phyloP scores from a whole-genome alignment of 805 yeast species.

The Myxozyma neotropica region DNA sequence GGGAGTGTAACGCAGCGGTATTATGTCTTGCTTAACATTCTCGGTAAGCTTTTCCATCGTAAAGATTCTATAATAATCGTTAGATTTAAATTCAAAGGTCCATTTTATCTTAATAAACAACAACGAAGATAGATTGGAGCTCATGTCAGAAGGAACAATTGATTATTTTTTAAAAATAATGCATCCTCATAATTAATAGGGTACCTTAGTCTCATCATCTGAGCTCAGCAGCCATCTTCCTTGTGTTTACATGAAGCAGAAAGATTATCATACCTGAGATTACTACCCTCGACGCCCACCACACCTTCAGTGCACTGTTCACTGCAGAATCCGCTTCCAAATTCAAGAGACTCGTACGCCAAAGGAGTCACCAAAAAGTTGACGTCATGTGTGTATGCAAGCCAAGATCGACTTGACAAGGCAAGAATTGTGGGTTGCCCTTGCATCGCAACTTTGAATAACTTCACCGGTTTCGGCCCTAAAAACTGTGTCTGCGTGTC shows the following conservation, averaged over 20 bases:
- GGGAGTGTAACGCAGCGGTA: conserved; percentile 57
- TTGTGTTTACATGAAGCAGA: conserved; percentile 35
- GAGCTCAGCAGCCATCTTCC: conserved; percentile 14
- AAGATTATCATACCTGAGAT: conserved; percentile 44
- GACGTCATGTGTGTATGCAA: conserved; percentile 48
- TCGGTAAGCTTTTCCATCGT: conserved; percentile 33
- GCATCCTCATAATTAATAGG: conserved; percentile 23
- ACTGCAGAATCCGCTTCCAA: conserved; percentile 59
- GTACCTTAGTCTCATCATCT: conserved; percentile 31
- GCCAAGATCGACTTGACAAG: conserved; percentile 58
- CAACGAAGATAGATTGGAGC: not conserved
- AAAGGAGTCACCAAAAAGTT: conserved; percentile 53
- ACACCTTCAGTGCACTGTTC: conserved; percentile 66
- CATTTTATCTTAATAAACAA: not conserved
- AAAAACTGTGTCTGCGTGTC: conserved; percentile 70
- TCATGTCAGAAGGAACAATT: conserved; percentile 34
- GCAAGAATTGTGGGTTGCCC: conserved; percentile 50
- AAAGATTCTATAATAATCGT: conserved; percentile 28
- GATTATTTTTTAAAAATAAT: conserved; percentile 10
- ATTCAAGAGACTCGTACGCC: conserved; percentile 44
- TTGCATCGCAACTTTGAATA: conserved; percentile 47
- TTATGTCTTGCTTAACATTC: conserved; percentile 43
- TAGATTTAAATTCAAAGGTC: not conserved
- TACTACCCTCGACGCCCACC: conserved; percentile 59
- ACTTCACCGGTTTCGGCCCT: conserved; percentile 65